Evolutionary conservation across 1,284 basidiomycete species (phyloP).

Genomic region (Erythrobasidium hasegawianum): DNA sequence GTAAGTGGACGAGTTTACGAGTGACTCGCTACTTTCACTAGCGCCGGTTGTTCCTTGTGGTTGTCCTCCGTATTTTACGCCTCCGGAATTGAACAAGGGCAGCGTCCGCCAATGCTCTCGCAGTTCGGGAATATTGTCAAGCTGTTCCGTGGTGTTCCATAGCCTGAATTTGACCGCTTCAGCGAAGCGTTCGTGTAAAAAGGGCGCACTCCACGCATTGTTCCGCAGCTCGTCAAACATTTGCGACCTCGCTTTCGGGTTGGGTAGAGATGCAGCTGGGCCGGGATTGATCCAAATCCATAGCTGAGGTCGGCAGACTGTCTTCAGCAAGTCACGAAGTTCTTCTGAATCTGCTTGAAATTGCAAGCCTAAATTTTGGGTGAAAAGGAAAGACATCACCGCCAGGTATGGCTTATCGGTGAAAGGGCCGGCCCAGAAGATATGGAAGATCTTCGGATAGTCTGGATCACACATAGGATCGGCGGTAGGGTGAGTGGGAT

Average conservation of each 20-base stretch:
- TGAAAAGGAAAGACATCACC: conserved; percentile 71
- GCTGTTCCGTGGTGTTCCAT: conserved; percentile 85
- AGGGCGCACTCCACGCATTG: conserved; percentile 79
- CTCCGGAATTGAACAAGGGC: conserved; percentile 69
- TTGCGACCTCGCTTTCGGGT: conserved; percentile 63
- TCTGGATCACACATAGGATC: conserved; percentile 61
- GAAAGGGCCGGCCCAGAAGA: conserved; percentile 80
- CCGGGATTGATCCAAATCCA: conserved; percentile 84
- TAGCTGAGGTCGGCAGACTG: conserved; percentile 66
- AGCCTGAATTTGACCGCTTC: conserved; percentile 77
- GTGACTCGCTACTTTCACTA: conserved; percentile 40
- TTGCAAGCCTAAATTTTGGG: conserved; percentile 71
- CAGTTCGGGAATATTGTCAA: conserved; percentile 73
- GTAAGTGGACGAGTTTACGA: conserved; percentile 9
- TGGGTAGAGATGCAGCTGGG: conserved; percentile 64
- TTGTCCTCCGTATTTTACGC: conserved; percentile 56
- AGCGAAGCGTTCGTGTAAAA: conserved; percentile 72
- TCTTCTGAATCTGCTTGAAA: conserved; percentile 42
- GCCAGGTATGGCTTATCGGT: conserved; percentile 79
- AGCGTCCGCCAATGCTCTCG: conserved; percentile 69
- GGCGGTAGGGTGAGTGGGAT: conserved; percentile 47
- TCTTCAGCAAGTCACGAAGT: conserved; percentile 37
- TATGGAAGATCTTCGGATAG: conserved; percentile 71
- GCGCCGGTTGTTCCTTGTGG: neutral
- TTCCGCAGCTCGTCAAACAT: conserved; percentile 64